Conservation (phyloP, 2,329 filamentous ascomycete species). For the Colletotrichum spinosum region DNA sequence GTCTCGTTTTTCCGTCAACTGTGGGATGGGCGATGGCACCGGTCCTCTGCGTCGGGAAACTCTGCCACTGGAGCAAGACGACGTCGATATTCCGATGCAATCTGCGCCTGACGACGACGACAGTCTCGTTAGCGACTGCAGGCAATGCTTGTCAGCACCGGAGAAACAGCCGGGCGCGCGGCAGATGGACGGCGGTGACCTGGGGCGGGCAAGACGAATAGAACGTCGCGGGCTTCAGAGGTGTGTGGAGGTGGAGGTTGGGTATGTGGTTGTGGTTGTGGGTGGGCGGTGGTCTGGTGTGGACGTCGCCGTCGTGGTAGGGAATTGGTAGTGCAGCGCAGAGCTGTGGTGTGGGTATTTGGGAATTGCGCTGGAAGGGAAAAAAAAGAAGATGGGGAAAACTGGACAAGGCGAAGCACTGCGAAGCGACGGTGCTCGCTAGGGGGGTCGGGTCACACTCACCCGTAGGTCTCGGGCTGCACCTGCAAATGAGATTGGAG, state of each 20-base stretch:
- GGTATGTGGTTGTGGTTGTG: constrained; percentile 27
- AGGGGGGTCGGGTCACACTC: constrained; percentile 19
- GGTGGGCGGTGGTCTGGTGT: constrained; percentile 27
- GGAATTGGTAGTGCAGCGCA: constrained; percentile 21
- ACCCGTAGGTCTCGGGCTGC: constrained; percentile 13
- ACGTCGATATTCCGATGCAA: constrained; percentile 10
- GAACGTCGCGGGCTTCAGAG: constrained; percentile 21
- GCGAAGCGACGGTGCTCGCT: constrained; percentile 13
- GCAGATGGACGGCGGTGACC: constrained; percentile 23
- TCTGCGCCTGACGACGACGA: constrained; percentile 27
- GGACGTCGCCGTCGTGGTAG: constrained; percentile 23
- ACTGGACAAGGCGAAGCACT: constrained; percentile 21
- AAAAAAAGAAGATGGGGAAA: constrained; percentile 34
- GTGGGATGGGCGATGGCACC: constrained; percentile 23
- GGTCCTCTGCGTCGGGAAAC: constrained; percentile 14
- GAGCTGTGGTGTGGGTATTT: constrained; percentile 36
- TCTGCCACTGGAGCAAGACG: too few relatives aligned
- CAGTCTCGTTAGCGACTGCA: constrained; percentile 26
- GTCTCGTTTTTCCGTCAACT: constrained; percentile 31
- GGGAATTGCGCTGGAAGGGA: constrained; percentile 33
- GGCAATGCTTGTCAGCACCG: constrained; percentile 9
- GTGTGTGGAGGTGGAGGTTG: not conserved
- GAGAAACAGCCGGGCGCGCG: constrained; percentile 20
- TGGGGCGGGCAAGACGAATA: constrained; percentile 26
- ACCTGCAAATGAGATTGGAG: too few relatives aligned